Evolutionary conservation across 148 eudicot genomes (phyloP), one percentile per base, ranked within the genome.

Genomic region (Vaccinium darrowii): DNA sequence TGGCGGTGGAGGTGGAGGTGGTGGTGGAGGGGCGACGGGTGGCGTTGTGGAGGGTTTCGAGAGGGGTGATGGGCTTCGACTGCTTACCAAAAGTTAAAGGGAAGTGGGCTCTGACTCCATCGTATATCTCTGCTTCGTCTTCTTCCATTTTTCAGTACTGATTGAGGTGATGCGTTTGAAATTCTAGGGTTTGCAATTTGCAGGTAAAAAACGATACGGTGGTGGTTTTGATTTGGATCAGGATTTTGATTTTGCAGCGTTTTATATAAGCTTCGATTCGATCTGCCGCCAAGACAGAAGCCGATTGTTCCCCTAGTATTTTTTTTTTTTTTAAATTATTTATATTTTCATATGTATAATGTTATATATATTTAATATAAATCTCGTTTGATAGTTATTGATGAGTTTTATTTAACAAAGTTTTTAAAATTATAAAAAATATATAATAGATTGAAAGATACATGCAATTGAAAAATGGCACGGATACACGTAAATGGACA

Each of bases 81-180:
- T 94, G 93, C 85, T 95, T 95, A 33, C 98, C 98, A 87, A 95
- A 95, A 1, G 87, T 85, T 47, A 88, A 8, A 1, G 98, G 98
- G 79, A 95, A 94, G 16, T 93, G 91, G 21, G 94, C 91, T 87
- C 98, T 86, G 52, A 91, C 62, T 52, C 98, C 98, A 0, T 91
- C 94, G 90, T 89, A 93, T 3, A 92, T 90, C 78, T 95, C 98
- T 19, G 86, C 92, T 76, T 95, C 95, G 58, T 93, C 98, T 39
- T 87, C 96, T 92, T 89, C 90, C 16, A 25, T 53, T 18, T 36
- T 36, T 36, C 39, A 36, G 4, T 36, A 36, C 3, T 3, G 39
- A 36, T 36, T 36, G 39, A 36, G 33, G 2, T 39, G 14, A 53
- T 53, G 63, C n/a, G n/a, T 18, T 18, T 18, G 8, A 58, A 8